Percentiles rank a stretch among this genome's conserved stretches.
Conservation (phyloP, 164 flowering plant genomes). For the Annona cherimola region DNA sequence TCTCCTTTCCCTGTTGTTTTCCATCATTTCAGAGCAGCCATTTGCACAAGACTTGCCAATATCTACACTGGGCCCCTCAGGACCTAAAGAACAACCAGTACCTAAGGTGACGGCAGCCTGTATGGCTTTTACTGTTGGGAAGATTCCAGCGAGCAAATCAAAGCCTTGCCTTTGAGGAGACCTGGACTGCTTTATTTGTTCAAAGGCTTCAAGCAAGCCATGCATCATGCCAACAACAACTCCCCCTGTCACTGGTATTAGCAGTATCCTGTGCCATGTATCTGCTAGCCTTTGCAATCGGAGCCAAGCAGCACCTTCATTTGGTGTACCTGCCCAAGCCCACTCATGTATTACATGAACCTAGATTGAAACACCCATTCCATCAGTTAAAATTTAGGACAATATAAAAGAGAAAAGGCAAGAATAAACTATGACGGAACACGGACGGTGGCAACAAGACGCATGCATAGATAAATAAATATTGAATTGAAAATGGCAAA, state of each 20-base stretch:
- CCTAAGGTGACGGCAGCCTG: slow-evolving; percentile 98
- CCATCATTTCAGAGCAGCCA: slow-evolving; percentile 88
- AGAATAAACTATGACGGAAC: background rate
- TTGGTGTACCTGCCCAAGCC: slow-evolving; percentile 99
- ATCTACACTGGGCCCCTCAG: slow-evolving; percentile 99
- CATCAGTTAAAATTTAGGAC: too few relatives aligned
- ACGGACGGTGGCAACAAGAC: background rate
- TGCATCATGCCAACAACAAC: slow-evolving; percentile 98
- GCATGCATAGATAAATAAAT: background rate
- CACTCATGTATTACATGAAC: slow-evolving; percentile 94
- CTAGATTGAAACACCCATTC: slow-evolving; percentile 26
- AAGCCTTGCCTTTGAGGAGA: slow-evolving; percentile 64
- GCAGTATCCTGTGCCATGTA: slow-evolving; percentile 95
- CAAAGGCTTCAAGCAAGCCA: slow-evolving; percentile 85
- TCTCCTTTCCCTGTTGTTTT: slow-evolving; percentile 88
- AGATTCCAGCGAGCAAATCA: slow-evolving; percentile 72
- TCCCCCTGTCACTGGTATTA: slow-evolving; percentile 96
- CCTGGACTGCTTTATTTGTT: slow-evolving; percentile 72
- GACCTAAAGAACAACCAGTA: slow-evolving; percentile 98
- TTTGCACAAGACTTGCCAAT: slow-evolving; percentile 98
- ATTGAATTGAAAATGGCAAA: too few relatives aligned
- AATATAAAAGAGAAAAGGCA: background rate
- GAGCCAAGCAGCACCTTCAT: slow-evolving; percentile 99
- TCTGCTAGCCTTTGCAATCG: slow-evolving; percentile 88
- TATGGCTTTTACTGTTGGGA: slow-evolving; percentile 86